Evolutionary conservation across 2,329 filamentous ascomycete species (phyloP).

Genomic region (Sporothrix euskadiensis): DNA sequence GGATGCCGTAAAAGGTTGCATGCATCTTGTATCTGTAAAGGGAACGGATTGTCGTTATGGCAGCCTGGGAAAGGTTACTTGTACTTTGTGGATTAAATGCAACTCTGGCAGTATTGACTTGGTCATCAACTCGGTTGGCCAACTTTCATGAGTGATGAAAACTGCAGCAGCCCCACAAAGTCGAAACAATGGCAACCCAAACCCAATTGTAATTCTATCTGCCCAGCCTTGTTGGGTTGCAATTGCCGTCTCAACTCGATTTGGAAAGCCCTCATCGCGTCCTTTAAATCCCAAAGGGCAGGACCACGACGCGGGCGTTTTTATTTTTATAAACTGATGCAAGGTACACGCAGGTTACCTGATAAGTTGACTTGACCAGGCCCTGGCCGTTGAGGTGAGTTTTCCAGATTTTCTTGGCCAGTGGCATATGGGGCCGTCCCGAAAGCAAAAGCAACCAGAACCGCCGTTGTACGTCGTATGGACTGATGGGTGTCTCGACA

Average conservation of each 20-base stretch:
- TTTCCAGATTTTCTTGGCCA: neutral
- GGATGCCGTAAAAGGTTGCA: neutral
- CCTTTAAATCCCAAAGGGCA: neutral
- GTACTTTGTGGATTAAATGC: neutral
- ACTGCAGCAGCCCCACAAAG: neutral
- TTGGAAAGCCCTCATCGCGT: neutral
- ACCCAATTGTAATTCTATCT: neutral
- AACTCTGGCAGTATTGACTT: neutral
- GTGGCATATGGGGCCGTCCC: neutral
- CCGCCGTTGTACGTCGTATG: neutral
- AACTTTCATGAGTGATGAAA: neutral
- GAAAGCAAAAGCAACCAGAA: neutral
- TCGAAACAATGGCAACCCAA: neutral
- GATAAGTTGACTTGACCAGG: neutral
- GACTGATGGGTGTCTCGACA: neutral
- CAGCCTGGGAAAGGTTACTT: neutral
- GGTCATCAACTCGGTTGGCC: neutral
- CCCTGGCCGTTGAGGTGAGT: neutral
- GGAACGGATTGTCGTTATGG: slow-evolving; percentile 4
- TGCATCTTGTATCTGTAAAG: neutral
- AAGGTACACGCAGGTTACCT: neutral
- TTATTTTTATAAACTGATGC: slow-evolving; percentile 6
- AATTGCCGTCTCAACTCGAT: neutral
- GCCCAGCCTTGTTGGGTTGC: neutral
- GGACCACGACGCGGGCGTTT: neutral